Conservation (phyloP, 2,329 filamentous ascomycete species). For the Fusarium sp. region DNA sequence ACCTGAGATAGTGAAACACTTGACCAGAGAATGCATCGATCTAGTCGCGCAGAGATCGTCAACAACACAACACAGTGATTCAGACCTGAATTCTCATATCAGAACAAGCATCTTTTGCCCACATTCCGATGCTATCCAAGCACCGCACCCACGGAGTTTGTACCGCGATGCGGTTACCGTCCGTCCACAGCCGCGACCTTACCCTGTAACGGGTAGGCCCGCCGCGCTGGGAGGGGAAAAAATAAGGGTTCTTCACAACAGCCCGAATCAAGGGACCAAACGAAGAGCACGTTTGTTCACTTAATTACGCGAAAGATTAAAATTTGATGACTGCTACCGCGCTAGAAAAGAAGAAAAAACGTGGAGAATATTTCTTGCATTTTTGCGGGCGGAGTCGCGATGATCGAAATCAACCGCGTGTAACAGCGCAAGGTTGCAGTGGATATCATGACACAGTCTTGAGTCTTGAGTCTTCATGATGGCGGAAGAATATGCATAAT, state of each 20-base stretch:
- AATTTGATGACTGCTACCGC: background rate
- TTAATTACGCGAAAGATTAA: background rate
- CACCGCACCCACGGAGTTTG: background rate
- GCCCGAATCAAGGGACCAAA: conserved; percentile 3
- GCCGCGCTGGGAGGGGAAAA: background rate
- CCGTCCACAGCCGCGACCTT: background rate
- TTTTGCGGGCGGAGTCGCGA: conserved; percentile 16
- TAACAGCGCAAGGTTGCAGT: background rate
- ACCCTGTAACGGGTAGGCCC: conserved; percentile 9
- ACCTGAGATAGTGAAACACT: background rate
- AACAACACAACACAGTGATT: background rate
- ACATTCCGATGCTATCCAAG: background rate
- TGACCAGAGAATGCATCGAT: background rate
- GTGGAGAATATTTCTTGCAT: conserved; percentile 15
- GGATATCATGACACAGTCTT: background rate
- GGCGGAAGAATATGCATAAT: conserved; percentile 1
- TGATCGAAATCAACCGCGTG: conserved; percentile 30
- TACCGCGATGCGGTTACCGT: background rate
- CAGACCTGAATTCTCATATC: background rate
- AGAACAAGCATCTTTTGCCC: background rate
- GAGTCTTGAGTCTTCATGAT: background rate
- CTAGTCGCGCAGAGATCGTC: background rate
- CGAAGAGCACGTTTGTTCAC: background rate
- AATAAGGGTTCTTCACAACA: conserved; percentile 7
- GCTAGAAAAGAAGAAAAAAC: conserved; percentile 4